Percentiles rank a stretch among this genome's conserved stretches.
Evolutionary conservation across 202 grass and related monocot genomes (phyloP).

Genomic region (Bolboschoenoplectus hybrid): DNA sequence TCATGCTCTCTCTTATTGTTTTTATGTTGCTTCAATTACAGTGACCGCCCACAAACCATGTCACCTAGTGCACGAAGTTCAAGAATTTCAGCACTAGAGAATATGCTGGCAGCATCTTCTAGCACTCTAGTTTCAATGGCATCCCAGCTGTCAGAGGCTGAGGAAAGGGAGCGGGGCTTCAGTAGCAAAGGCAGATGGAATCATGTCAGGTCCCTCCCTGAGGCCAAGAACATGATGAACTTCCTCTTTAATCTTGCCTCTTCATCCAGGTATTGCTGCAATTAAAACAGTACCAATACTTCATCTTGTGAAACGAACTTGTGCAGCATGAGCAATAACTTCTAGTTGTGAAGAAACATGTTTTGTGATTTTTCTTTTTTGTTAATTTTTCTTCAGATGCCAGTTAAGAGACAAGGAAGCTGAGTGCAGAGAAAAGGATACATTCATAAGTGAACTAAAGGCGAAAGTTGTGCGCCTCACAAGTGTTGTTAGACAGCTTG

Average conservation of each 20-base stretch:
- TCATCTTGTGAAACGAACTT: neutral
- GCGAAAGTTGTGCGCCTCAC: constrained; percentile 80
- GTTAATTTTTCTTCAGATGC: constrained; percentile 48
- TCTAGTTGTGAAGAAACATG: constrained; percentile 10
- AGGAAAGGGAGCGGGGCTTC: constrained; percentile 75
- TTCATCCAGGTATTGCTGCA: constrained; percentile 64
- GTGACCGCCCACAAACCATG: constrained; percentile 82
- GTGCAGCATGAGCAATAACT: neutral
- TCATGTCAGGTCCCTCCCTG: constrained; percentile 76
- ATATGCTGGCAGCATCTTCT: constrained; percentile 83
- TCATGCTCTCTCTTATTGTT: constrained; percentile 12
- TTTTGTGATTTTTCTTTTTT: constrained; percentile 32
- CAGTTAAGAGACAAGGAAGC: constrained; percentile 66
- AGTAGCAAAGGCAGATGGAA: constrained; percentile 84
- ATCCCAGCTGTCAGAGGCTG: constrained; percentile 86
- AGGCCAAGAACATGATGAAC: constrained; percentile 83
- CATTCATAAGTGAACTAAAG: constrained; percentile 69
- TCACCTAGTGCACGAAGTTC: constrained; percentile 92
- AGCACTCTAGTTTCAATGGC: constrained; percentile 81
- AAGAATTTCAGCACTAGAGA: constrained; percentile 92
- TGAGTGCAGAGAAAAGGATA: constrained; percentile 65
- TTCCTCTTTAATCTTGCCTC: constrained; percentile 82
- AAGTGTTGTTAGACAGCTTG: constrained; percentile 58
- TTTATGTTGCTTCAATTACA: constrained; percentile 18
- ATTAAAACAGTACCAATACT: constrained; percentile 16